A percentile compares a stretch with the other conserved stretches of the same genome.
Evolutionary conservation across 805 yeast species (phyloP).

Genomic region (Zygoascus flipseniorum): DNA sequence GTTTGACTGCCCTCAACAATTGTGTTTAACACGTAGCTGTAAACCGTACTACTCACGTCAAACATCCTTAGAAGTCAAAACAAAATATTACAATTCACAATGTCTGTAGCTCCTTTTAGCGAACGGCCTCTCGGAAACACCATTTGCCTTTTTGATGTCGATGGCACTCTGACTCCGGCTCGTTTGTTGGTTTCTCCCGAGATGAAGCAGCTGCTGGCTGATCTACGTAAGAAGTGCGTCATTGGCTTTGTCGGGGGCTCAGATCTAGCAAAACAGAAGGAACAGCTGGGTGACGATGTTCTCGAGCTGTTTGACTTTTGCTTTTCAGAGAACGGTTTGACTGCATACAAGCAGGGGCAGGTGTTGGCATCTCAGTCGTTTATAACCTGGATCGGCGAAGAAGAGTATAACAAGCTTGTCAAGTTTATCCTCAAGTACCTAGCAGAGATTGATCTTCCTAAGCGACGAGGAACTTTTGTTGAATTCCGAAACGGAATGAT

Average conservation of each 20-base stretch:
- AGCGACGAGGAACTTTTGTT: conserved; percentile 96
- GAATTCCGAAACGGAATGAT: conserved; percentile 99
- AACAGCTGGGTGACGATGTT: conserved; percentile 81
- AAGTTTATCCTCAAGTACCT: conserved; percentile 80
- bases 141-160: conserved; percentile 92
- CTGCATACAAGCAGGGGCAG: conserved; percentile 90
- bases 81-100: neutral
- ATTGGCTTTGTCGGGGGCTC: conserved; percentile 98
- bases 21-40: too few species aligned
- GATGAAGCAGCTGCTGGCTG: conserved; percentile 59
- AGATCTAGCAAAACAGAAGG: conserved; percentile 87
- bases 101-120: conserved; percentile 49
- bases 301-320: conserved; percentile 85
- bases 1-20: too few species aligned
- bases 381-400: conserved; percentile 93
- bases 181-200: conserved; percentile 60
- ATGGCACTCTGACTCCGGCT: conserved; percentile 97
- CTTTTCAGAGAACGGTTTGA: conserved; percentile 95
- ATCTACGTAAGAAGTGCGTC: conserved; percentile 83
- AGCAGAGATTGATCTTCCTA: conserved; percentile 80
- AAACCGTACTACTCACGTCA: too few species aligned
- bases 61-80: neutral
- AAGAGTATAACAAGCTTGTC: conserved; percentile 81
- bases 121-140: conserved; percentile 66
- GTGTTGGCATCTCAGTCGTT: conserved; percentile 88